Percentiles rank a stretch among this genome's conserved stretches.
These are phyloP conservation scores for Adiantum capillusveneris DNA, from an alignment of 75 land plant genomes.

Conservation along the genomic window DNA sequence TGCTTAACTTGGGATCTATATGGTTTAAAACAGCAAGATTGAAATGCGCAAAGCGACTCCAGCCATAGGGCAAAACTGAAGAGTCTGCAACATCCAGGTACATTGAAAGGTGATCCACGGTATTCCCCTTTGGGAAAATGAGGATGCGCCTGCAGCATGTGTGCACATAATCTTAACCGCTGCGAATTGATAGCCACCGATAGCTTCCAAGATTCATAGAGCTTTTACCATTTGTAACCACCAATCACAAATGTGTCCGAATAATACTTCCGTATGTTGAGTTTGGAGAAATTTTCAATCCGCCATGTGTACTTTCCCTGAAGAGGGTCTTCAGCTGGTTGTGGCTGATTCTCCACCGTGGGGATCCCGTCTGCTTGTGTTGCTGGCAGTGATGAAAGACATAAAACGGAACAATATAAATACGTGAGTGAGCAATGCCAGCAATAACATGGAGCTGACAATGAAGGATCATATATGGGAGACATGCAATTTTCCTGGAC, in stretches of 20 bases:
- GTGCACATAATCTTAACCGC: too few relatives aligned
- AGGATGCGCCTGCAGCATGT: constrained; percentile 57
- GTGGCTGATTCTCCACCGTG: constrained; percentile 52
- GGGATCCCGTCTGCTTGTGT: constrained; percentile 29
- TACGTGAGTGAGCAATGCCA: background rate
- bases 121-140: constrained; percentile 59
- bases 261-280: constrained; percentile 43
- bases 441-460: background rate
- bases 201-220: too few relatives aligned
- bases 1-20: constrained; percentile 39
- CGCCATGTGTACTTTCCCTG: constrained; percentile 57
- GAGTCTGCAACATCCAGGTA: constrained; percentile 75
- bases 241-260: constrained; percentile 58
- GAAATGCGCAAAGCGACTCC: constrained; percentile 67
- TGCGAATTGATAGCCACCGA: background rate
- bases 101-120: constrained; percentile 58
- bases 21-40: constrained; percentile 60
- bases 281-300: constrained; percentile 45
- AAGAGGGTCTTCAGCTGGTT: constrained; percentile 48
- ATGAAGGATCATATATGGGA: background rate
- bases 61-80: constrained; percentile 46
- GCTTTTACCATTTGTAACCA: constrained; percentile 60
- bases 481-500: too few relatives aligned
- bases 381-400: constrained; percentile 7
- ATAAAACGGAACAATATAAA: background rate